Evolutionary conservation across 208 protist species (phyloP).

Genomic region (Jaenimonas drosophilae): DNA sequence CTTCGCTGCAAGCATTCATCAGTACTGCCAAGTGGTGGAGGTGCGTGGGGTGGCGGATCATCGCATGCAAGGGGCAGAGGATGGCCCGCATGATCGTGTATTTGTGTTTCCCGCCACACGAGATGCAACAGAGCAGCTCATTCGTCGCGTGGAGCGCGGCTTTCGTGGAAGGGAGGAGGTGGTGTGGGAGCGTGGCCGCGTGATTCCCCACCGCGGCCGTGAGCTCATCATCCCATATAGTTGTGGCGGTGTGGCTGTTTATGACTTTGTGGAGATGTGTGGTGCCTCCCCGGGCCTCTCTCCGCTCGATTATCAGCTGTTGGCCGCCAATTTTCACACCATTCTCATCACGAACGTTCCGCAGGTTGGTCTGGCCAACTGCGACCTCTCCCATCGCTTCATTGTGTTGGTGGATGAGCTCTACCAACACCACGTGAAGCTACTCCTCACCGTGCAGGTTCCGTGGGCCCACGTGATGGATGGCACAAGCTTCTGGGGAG

Average conservation of each 20-base stretch:
- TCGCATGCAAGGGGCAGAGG: conserved; percentile 17
- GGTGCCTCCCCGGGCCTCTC: conserved; percentile 23
- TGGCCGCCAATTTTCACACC: conserved; percentile 67
- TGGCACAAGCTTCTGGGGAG: conserved; percentile 34
- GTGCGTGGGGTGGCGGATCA: conserved; percentile 47
- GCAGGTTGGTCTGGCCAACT: conserved; percentile 37
- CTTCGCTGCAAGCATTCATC: conserved; percentile 49
- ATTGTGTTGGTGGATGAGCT: conserved; percentile 82
- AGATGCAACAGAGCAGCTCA: conserved; percentile 24
- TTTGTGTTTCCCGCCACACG: conserved; percentile 61
- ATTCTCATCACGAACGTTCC: conserved; percentile 77
- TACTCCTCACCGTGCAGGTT: conserved; percentile 65
- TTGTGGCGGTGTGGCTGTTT: conserved; percentile 62
- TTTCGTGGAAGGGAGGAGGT: conserved; percentile 7
- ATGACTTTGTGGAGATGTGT: conserved; percentile 79
- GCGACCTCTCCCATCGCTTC: conserved; percentile 75
- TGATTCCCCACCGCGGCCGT: conserved; percentile 58
- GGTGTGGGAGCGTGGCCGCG: conserved; percentile 34
- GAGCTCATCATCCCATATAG: conserved; percentile 47
- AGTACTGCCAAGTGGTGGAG: conserved; percentile 60
- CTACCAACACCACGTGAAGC: conserved; percentile 86
- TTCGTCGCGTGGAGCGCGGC: conserved; percentile 43
- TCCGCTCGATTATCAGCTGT: conserved; percentile 61
- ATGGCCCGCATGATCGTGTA: conserved; percentile 29
- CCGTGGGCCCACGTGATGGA: no score